These are phyloP conservation scores for Thuja plicata DNA, from an alignment of 83 land plant genomes.

Conservation along the genomic window DNA sequence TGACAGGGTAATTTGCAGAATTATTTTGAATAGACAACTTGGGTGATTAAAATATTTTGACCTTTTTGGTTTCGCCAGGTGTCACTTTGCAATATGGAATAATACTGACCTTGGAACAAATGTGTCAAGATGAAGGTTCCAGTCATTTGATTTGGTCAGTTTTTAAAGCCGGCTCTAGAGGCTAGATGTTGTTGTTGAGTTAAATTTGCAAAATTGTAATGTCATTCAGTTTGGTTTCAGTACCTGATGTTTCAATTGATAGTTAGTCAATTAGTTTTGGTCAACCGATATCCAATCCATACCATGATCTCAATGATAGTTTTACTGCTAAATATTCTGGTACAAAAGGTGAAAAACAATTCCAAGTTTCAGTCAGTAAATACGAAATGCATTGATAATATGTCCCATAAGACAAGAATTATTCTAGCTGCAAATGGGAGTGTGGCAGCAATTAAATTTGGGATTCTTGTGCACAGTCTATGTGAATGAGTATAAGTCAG, in stretches of 20 bases:
- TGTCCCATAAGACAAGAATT: conserved; percentile 61
- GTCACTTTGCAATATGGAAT: no score
- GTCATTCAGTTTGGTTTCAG: neutral
- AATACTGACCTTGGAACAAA: no score
- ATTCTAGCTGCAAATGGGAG: conserved; percentile 94
- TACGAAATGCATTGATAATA: neutral
- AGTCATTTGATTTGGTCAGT: no score
- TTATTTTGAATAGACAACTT: no score
- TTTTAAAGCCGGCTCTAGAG: no score
- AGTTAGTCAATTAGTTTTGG: neutral
- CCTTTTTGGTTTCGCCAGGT: no score
- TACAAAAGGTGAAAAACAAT: neutral
- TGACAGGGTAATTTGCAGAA: no score
- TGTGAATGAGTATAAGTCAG: conserved; percentile 92
- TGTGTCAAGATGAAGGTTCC: no score
- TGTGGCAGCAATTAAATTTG: conserved; percentile 94
- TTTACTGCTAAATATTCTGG: neutral
- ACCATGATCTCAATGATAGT: neutral
- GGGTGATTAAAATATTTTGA: no score
- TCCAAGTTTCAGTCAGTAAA: neutral
- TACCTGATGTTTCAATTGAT: neutral
- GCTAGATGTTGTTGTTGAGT: no score
- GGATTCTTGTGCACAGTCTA: conserved; percentile 68
- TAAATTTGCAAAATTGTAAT: no score
- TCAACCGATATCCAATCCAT: neutral